phyloP scores from a whole-genome alignment of 2,329 filamentous ascomycete species.

The Fusarium irregulare region DNA sequence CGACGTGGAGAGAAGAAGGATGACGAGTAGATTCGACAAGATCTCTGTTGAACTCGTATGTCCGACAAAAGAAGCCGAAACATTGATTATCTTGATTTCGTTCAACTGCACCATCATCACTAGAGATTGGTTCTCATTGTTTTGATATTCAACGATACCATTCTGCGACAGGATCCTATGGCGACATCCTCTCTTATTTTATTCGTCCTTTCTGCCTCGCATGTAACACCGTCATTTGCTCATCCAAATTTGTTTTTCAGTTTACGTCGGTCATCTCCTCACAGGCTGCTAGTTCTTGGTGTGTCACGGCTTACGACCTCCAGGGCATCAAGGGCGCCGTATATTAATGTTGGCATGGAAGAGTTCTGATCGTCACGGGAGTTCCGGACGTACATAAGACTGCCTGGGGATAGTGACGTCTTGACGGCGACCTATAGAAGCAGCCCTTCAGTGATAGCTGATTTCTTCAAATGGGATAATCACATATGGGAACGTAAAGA shows the following conservation, averaged over 20 bases:
- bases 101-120: conserved; percentile 23
- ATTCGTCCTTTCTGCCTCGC: conserved; percentile 12
- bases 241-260: conserved; percentile 12
- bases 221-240: neutral
- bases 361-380: neutral
- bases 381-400: neutral
- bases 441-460: neutral
- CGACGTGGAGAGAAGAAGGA: conserved; percentile 50
- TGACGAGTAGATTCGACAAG: conserved; percentile 42
- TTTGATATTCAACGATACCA: conserved; percentile 48
- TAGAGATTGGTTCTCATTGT: conserved; percentile 35
- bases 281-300: conserved; percentile 2
- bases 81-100: conserved; percentile 23
- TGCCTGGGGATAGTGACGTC: conserved; percentile 2
- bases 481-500: conserved; percentile 21
- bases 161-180: conserved; percentile 44
- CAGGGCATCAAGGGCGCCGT: conserved; percentile 19
- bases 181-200: conserved; percentile 27
- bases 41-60: neutral
- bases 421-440: conserved; percentile 1
- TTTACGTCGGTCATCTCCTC: conserved; percentile 5
- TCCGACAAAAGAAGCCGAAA: conserved; percentile 10
- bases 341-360: conserved; percentile 35
- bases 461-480: conserved; percentile 19
- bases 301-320: neutral